Evolutionary conservation across 192 early-diverging fungal genomes (phyloP).

Genomic region (Chytriomyces confervae): DNA sequence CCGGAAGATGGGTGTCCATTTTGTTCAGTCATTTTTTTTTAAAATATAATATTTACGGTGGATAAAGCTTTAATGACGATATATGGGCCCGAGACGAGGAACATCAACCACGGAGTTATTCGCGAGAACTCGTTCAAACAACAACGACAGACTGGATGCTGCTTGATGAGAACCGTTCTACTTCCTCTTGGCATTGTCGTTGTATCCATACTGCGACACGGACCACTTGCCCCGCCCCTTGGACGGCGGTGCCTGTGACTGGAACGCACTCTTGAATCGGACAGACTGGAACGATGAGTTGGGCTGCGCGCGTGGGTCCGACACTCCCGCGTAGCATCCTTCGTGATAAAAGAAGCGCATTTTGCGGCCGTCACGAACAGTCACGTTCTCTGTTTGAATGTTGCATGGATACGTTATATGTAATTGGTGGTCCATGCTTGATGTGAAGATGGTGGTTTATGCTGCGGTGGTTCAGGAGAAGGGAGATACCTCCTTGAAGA

Average conservation of each 20-base stretch:
- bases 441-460: not conserved
- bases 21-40: no score
- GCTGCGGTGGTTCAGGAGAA: no score
- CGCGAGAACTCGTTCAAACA: not conserved
- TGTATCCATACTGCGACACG: constrained; percentile 47
- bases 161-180: not conserved
- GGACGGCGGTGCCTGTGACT: constrained; percentile 37
- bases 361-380: constrained; percentile 54
- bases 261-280: constrained; percentile 29
- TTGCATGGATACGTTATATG: not conserved
- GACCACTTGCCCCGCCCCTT: constrained; percentile 58
- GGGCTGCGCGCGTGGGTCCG: constrained; percentile 50
- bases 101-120: not conserved
- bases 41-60: no score
- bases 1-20: not conserved
- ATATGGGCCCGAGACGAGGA: no score
- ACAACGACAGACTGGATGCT: no score
- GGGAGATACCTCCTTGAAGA: constrained; percentile 12
- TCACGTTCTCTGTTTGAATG: constrained; percentile 10
- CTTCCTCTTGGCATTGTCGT: constrained; percentile 15
- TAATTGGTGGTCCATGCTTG: not conserved
- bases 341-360: constrained; percentile 56
- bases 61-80: no score
- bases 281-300: constrained; percentile 34
- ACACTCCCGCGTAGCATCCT: constrained; percentile 43